Evolutionary conservation across 805 yeast species (phyloP), one percentile per base, ranked within the genome.

Genomic region (Ogataea pini): DNA sequence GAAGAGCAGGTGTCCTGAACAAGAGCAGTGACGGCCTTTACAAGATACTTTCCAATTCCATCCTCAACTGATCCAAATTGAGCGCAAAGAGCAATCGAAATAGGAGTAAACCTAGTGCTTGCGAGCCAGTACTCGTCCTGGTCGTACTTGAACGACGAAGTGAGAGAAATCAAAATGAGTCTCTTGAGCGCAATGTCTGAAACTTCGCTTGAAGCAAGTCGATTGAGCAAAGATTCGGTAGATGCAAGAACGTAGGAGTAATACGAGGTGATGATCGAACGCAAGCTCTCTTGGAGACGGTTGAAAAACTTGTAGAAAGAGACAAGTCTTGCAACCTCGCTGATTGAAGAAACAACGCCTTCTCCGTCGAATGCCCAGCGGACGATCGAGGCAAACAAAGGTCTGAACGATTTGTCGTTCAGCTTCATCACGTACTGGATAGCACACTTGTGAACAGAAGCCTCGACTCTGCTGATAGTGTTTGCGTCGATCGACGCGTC

Each of bases 101-200:
- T 76, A 44, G 80, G 69, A 33, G 86, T 95, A 64, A 89, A 94
- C 64, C 99, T 80, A 20, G 89, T 80, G 44, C 85, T 85, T 38
- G 89, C 82, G 49, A 86, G 85, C 99, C 99, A 94, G 71, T 88
- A 94, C 61, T 94, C 99, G 59, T 87, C 96, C 62, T 85, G 88
- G 62, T 92, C 97, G 61, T 83, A 85, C 60, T 84, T 87, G 73
- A 94, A 90, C 1, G 97, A 86, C 1, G 89, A 77, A 0, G 84
- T 79, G 54, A 94, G 71, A 0, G 96, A 83, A 54, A 79, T 83
- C 45, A 90, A 71, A 17, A 91, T 67, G 34, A 88, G 69, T 69
- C 96, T 82, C 69, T 89, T 83, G 57, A 90, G 72, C 53, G 81
- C 79, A 40, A 76, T 67, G 48, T 77, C 75, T 2, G 49, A 61